phyloP scores from a whole-genome alignment of 1,284 basidiomycete genomes.

The Ceratorhiza oryzae-sativae region DNA sequence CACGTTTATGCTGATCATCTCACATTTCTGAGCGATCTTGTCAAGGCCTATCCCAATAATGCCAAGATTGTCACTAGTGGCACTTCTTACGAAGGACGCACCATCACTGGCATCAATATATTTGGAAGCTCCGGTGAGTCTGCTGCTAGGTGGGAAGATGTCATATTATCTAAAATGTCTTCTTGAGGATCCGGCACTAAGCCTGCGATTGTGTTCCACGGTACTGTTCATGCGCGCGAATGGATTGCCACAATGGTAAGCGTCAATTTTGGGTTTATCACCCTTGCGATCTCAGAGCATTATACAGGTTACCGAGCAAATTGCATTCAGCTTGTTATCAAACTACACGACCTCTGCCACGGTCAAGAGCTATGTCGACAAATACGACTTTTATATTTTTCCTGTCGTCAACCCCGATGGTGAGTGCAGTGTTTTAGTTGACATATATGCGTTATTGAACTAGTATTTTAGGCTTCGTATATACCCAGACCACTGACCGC shows the following conservation, averaged over 20 bases:
- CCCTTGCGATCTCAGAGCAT: background rate
- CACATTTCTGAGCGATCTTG: constrained; percentile 20
- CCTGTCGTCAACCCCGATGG: constrained; percentile 40
- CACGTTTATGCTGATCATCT: constrained; percentile 29
- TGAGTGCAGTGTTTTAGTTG: background rate
- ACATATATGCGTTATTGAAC: background rate
- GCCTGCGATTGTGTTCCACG: constrained; percentile 39
- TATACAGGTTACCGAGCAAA: constrained; percentile 34
- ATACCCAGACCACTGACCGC: constrained; percentile 29
- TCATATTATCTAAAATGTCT: too few relatives aligned
- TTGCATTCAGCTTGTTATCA: constrained; percentile 36
- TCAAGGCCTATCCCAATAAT: constrained; percentile 7
- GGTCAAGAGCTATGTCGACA: constrained; percentile 41
- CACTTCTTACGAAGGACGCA: constrained; percentile 33
- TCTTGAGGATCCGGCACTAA: constrained; percentile 38
- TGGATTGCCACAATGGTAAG: constrained; percentile 40
- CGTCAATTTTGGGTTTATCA: background rate
- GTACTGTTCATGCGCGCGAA: constrained; percentile 39
- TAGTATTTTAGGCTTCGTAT: constrained; percentile 30
- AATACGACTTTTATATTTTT: constrained; percentile 42
- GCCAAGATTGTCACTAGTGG: constrained; percentile 36
- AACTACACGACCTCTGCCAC: constrained; percentile 39
- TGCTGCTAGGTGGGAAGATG: too few relatives aligned
- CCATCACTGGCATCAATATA: constrained; percentile 40
- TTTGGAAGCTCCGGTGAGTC: constrained; percentile 38